phyloP scores from a whole-genome alignment of 441 rosid species.

The Populus hybrid region DNA sequence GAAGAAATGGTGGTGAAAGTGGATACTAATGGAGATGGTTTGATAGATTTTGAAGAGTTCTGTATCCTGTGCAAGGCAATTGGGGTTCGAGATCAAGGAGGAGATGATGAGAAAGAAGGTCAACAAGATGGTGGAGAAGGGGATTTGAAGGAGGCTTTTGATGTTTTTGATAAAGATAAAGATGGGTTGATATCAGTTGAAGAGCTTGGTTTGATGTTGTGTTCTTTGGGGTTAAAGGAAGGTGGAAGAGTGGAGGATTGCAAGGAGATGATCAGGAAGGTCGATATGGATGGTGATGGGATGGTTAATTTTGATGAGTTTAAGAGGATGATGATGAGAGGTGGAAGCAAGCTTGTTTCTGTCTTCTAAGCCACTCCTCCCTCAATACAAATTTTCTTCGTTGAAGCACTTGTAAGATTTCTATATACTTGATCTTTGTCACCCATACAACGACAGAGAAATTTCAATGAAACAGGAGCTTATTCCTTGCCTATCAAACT shows the following conservation, averaged over 20 bases:
- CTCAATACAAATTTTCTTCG: background rate
- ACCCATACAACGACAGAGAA: background rate
- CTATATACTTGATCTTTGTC: background rate
- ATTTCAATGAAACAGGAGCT: constrained; percentile 1
- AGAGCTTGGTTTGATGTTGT: constrained; percentile 51
- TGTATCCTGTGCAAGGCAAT: constrained; percentile 22
- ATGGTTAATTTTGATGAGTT: constrained; percentile 65
- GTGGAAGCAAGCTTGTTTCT: constrained; percentile 27
- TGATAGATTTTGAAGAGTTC: constrained; percentile 58
- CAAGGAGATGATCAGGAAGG: constrained; percentile 53
- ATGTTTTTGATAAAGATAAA: constrained; percentile 57
- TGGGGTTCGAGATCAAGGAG: background rate
- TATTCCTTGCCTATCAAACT: background rate
- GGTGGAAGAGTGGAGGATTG: constrained; percentile 53
- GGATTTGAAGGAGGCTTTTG: constrained; percentile 52
- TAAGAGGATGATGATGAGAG: constrained; percentile 48
- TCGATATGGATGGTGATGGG: constrained; percentile 64
- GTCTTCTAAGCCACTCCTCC: constrained; percentile 11
- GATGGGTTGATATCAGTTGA: constrained; percentile 62
- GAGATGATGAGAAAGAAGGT: background rate
- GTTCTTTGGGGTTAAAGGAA: constrained; percentile 48
- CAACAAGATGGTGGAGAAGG: constrained; percentile 23
- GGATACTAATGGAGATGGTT: constrained; percentile 56
- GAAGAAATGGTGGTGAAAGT: constrained; percentile 48
- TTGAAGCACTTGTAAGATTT: background rate